Conservation (phyloP, 2,329 filamentous ascomycete species). For the Stagonosporopsis chrysanthemi region DNA sequence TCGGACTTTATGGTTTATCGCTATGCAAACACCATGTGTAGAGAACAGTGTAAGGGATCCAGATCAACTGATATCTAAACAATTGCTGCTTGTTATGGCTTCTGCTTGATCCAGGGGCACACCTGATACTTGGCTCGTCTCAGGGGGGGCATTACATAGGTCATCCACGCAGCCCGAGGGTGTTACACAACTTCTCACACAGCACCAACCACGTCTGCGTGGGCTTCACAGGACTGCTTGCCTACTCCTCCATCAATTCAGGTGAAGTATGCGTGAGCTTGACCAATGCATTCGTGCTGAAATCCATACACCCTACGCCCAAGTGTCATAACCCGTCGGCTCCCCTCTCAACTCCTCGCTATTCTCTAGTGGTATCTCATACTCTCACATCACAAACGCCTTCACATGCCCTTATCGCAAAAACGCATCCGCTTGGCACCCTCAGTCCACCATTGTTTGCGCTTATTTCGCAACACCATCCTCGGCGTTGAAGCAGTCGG, state of each 20-base stretch:
- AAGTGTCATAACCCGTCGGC: slow-evolving; percentile 9
- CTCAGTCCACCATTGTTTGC: background rate
- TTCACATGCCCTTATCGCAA: slow-evolving; percentile 10
- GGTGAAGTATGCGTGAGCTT: background rate
- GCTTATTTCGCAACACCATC: slow-evolving; percentile 43
- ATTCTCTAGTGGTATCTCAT: slow-evolving; percentile 33
- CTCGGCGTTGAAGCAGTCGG: slow-evolving; percentile 68
- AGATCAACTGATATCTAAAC: too few relatives aligned
- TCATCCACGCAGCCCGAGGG: background rate
- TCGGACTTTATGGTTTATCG: background rate
- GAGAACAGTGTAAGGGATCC: too few relatives aligned
- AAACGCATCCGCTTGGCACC: slow-evolving; percentile 2
- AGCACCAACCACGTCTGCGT: background rate
- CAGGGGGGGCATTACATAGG: background rate
- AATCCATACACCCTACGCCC: slow-evolving; percentile 13
- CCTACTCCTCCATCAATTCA: background rate
- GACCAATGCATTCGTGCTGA: slow-evolving; percentile 9
- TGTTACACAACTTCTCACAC: background rate
- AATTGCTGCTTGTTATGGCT: too few relatives aligned
- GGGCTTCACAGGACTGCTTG: background rate
- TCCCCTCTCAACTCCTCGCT: slow-evolving; percentile 13
- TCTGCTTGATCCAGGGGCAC: background rate
- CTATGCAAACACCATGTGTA: background rate
- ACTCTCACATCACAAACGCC: slow-evolving; percentile 26
- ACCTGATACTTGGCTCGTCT: background rate